These are phyloP conservation scores for Aphanomyces stellatus DNA, from an alignment of 352 stramenopile genomes.

Conservation along the genomic window DNA sequence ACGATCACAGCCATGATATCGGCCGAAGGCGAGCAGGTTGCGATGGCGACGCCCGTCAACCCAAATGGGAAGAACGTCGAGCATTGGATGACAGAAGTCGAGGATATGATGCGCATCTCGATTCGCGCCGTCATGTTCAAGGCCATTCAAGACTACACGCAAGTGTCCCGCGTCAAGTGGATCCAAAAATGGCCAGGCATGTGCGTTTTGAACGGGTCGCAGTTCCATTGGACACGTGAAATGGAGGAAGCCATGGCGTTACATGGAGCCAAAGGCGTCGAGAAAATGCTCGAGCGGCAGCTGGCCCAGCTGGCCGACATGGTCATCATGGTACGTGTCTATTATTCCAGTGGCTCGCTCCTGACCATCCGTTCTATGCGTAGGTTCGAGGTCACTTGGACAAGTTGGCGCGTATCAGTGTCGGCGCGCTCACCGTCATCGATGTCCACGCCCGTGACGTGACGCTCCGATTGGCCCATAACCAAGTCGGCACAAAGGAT, in stretches of 20 bases:
- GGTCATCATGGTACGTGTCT: slow-evolving; percentile 84
- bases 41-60: slow-evolving; percentile 77
- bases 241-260: slow-evolving; percentile 84
- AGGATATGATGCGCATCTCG: slow-evolving; percentile 87
- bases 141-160: slow-evolving; percentile 88
- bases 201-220: slow-evolving; percentile 92
- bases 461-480: slow-evolving; percentile 76
- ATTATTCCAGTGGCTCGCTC: too few relatives aligned
- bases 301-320: slow-evolving; percentile 90
- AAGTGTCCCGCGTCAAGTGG: slow-evolving; percentile 87
- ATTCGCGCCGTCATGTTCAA: slow-evolving; percentile 89
- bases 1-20: slow-evolving; percentile 90
- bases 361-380: slow-evolving; percentile 18
- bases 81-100: slow-evolving; percentile 92
- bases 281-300: slow-evolving; percentile 87
- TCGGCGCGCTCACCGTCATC: slow-evolving; percentile 91
- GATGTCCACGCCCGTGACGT: slow-evolving; percentile 93
- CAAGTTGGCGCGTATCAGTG: slow-evolving; percentile 86
- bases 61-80: slow-evolving; percentile 93
- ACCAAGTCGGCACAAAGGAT: slow-evolving; percentile 77
- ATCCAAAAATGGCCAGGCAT: slow-evolving; percentile 93
- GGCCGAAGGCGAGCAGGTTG: slow-evolving; percentile 85
- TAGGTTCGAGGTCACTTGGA: slow-evolving; percentile 66
- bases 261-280: slow-evolving; percentile 77
- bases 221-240: slow-evolving; percentile 93